Evolutionary conservation across 306 rosid genomes (phyloP).

Genomic region (Potentilla sterilis): DNA sequence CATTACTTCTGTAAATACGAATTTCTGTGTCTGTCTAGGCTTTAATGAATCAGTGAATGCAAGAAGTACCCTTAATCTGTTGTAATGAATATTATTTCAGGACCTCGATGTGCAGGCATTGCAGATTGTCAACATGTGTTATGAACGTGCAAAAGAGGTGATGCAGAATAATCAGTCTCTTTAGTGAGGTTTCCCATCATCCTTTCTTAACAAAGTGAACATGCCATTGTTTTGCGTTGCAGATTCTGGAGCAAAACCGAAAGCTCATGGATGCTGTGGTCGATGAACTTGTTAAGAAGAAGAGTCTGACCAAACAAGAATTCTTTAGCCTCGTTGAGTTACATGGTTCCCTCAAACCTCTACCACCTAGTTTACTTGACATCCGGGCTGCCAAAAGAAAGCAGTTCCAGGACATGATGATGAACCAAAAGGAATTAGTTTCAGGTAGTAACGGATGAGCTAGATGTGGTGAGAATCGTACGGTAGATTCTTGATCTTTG

Average conservation of each 20-base stretch:
- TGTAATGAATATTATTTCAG: constrained; percentile 38
- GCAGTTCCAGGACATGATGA: constrained; percentile 45
- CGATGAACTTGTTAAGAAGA: constrained; percentile 70
- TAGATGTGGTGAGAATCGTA: constrained; percentile 1
- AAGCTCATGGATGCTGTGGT: constrained; percentile 76
- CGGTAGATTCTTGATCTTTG: background rate
- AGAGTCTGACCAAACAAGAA: constrained; percentile 76
- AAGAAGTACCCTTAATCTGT: background rate
- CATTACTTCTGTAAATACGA: background rate
- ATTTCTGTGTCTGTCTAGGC: background rate
- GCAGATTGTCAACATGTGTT: constrained; percentile 60
- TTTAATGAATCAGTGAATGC: background rate
- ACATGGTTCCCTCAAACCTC: constrained; percentile 59
- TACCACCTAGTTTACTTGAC: constrained; percentile 67
- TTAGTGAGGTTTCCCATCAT: background rate
- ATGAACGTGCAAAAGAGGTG: constrained; percentile 91
- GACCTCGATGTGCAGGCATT: constrained; percentile 79
- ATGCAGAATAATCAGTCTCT: background rate
- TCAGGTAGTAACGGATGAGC: constrained; percentile 28
- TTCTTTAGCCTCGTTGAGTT: constrained; percentile 63
- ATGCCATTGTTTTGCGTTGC: constrained; percentile 26
- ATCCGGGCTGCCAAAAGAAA: constrained; percentile 57
- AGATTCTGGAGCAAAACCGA: constrained; percentile 73
- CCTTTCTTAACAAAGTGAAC: constrained; percentile 1
- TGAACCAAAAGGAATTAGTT: constrained; percentile 35